These are phyloP conservation scores for Curvularia sp. DNA, from an alignment of 2,329 filamentous ascomycete genomes.

Conservation along the genomic window DNA sequence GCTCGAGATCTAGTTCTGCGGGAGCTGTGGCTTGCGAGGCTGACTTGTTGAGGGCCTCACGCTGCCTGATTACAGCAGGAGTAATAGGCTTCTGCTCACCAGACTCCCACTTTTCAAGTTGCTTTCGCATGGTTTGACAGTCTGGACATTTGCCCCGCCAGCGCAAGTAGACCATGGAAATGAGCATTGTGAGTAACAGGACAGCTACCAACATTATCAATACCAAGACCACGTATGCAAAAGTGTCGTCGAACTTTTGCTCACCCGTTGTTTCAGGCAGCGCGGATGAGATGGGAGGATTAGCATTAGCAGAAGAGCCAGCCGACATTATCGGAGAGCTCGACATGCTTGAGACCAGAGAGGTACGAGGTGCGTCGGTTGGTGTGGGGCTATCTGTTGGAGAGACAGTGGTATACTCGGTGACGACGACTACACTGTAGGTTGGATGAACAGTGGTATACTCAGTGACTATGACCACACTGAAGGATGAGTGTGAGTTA, in stretches of 20 bases:
- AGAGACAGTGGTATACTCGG: conserved; percentile 10
- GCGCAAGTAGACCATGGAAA: conserved; percentile 14
- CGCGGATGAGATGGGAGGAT: background rate
- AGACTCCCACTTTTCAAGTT: conserved; percentile 18
- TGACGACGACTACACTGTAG: conserved; percentile 4
- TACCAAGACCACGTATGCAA: conserved; percentile 5
- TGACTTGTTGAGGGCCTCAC: conserved; percentile 4
- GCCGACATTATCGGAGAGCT: background rate
- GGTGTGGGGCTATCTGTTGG: background rate
- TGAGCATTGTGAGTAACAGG: conserved; percentile 5
- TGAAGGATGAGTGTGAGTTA: too few relatives aligned
- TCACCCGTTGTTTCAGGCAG: background rate
- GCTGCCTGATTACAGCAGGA: conserved; percentile 11
- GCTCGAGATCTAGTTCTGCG: conserved; percentile 9
- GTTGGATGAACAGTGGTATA: conserved; percentile 14
- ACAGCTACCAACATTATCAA: conserved; percentile 9
- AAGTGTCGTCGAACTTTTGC: conserved; percentile 12
- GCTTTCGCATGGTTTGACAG: conserved; percentile 7
- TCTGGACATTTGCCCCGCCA: conserved; percentile 17
- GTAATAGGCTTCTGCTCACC: conserved; percentile 20
- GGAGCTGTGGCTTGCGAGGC: background rate
- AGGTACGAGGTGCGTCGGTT: background rate
- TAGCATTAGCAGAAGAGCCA: background rate
- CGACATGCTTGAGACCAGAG: background rate
- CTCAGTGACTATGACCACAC: conserved; percentile 7